Conservation (phyloP, 257 asterid species). For the Penstemon newberryi region DNA sequence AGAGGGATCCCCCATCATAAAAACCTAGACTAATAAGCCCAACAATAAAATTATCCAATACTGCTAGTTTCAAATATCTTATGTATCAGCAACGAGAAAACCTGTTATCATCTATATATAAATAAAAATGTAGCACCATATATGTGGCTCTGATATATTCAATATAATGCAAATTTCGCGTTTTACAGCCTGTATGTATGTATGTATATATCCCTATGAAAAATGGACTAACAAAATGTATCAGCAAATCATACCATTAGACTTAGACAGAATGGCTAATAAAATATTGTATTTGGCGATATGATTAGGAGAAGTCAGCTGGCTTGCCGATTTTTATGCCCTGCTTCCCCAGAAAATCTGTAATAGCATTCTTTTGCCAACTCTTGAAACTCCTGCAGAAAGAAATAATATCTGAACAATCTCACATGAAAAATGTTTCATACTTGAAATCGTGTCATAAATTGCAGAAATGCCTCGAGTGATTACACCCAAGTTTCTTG, state of each 20-base stretch:
- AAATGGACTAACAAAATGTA: not conserved
- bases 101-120: too few species aligned
- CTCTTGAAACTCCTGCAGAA: constrained; percentile 89
- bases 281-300: not conserved
- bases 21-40: too few species aligned
- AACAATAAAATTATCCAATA: too few species aligned
- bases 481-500: too few species aligned
- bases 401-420: not conserved
- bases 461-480: too few species aligned
- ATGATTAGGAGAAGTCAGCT: constrained; percentile 60
- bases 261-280: not conserved
- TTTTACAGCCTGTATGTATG: not conserved
- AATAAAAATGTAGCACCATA: not conserved
- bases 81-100: not conserved
- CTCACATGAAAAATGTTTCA: too few species aligned
- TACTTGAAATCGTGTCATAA: too few species aligned
- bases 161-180: not conserved
- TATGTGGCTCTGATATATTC: not conserved
- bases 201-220: not conserved
- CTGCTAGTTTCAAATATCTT: too few species aligned
- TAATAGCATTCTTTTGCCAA: constrained; percentile 89
- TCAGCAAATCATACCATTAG: too few species aligned
- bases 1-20: too few species aligned
- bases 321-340: constrained; percentile 79
- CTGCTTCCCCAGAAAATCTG: constrained; percentile 52